These are phyloP conservation scores for Coniferiporia sulphurascens DNA, from an alignment of 1,284 basidiomycete species.

Conservation along the genomic window DNA sequence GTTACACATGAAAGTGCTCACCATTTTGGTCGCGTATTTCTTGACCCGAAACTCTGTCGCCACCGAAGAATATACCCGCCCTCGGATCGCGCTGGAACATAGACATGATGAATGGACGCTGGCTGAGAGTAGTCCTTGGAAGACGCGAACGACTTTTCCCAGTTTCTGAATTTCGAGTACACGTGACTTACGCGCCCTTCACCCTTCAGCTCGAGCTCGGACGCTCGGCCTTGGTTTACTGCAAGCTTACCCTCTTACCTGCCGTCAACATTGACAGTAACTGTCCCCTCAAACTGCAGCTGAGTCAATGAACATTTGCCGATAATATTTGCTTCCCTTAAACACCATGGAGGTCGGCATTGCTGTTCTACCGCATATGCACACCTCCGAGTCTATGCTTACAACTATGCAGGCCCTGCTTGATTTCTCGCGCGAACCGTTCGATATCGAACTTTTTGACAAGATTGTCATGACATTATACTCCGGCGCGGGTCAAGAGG, in stretches of 20 bases:
- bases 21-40: slow-evolving; percentile 98
- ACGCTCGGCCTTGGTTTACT: not conserved
- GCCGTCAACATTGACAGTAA: not conserved
- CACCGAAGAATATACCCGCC: slow-evolving; percentile 88
- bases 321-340: not conserved
- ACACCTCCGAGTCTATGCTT: not conserved
- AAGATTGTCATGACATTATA: slow-evolving; percentile 83
- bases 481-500: slow-evolving; percentile 70
- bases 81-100: slow-evolving; percentile 86
- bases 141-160: slow-evolving; percentile 8
- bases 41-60: slow-evolving; percentile 90
- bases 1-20: slow-evolving; percentile 31
- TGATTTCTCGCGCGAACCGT: slow-evolving; percentile 75
- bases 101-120: slow-evolving; percentile 18
- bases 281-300: not conserved
- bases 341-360: not conserved
- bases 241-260: not conserved
- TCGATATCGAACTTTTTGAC: slow-evolving; percentile 83
- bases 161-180: not conserved
- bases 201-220: not conserved
- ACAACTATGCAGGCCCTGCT: slow-evolving; percentile 59
- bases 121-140: not conserved
- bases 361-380: not conserved
- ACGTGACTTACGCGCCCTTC: not conserved
- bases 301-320: not conserved